A percentile compares a stretch with the other conserved stretches of the same genome.
Evolutionary conservation across 1,139 yeast genomes (phyloP).

Genomic region (Saccharomycopsis hybrid): DNA sequence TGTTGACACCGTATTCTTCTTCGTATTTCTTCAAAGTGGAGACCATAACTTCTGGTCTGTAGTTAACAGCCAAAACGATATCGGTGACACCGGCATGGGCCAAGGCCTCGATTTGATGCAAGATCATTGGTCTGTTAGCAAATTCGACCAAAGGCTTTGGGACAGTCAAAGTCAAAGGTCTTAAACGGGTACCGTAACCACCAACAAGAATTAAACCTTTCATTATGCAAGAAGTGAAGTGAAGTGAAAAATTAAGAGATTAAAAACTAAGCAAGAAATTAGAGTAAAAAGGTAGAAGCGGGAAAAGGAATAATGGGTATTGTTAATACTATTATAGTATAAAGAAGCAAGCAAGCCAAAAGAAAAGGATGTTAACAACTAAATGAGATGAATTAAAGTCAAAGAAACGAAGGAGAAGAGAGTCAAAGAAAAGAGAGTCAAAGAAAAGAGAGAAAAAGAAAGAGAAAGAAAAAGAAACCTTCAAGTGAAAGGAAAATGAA

Average conservation of each 20-base stretch:
- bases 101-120: constrained; percentile 96
- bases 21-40: constrained; percentile 91
- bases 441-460: neutral
- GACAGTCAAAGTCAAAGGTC: constrained; percentile 94
- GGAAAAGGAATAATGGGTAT: too few species aligned
- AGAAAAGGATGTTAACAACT: neutral
- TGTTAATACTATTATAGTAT: too few species aligned
- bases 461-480: neutral
- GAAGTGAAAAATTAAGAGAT: neutral
- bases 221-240: constrained; percentile 40
- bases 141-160: constrained; percentile 99
- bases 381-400: neutral
- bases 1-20: constrained; percentile 85
- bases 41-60: constrained; percentile 99
- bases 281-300: too few species aligned
- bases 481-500: too few species aligned
- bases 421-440: neutral
- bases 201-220: constrained; percentile 98
- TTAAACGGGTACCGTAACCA: constrained; percentile 99
- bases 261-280: too few species aligned
- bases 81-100: constrained; percentile 99
- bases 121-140: constrained; percentile 95
- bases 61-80: constrained; percentile 96
- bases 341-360: neutral
- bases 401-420: neutral